Base-by-base conservation (phyloP, 2,329 filamentous ascomycete genomes). In the Penicillium sp. region DNA sequence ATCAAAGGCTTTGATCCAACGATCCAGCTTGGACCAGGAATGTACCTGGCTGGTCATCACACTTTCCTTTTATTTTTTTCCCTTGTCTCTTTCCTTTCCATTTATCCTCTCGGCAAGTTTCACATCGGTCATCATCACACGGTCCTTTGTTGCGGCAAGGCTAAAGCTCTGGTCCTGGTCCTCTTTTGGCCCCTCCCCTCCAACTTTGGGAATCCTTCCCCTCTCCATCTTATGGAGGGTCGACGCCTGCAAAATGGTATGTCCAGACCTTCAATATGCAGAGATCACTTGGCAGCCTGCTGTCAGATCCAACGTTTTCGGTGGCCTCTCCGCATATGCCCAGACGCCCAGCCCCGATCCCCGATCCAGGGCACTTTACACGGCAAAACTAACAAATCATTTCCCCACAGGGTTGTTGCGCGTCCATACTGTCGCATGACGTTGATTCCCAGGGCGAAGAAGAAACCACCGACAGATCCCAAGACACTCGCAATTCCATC, bases 321-420 rank as follows among this genome's bases (percentile, higher is more conserved):
- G 21, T 12, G 2, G 3, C 16, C 2, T 39, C 36, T 21, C 36
- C 36, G 12, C 36, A 24, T 42, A n/a, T 26, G 41, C 41, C 41
- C 41, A 42, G 41, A 8, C 41, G 24, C 21, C 41, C 23, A 42
- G 38, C 16, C 7, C 38, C 38, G 16, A 23, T 21, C 21, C 38
- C 10, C 23, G 38, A 41, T 13, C 18, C 18, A 6, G 9, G 23
- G 38, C 38, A 41, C 28, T 29, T 29, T 29, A 24, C 8, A 10
- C 28, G 28, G 28, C 12, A 13, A 7, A 49, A 51, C 56, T 52
- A 52, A 57, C 48, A 29, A 21, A 8, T 48, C 7, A n/a, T 38
- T 15, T 31, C 39, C 8, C 38, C 18, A 49, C 50, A 75, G 73
- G 73, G 73, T 61, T 75, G 72, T 62, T 74, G 72, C 59, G 62